Conservation (phyloP, 768 basidiomycete species). For the Pisolithus sp. region DNA sequence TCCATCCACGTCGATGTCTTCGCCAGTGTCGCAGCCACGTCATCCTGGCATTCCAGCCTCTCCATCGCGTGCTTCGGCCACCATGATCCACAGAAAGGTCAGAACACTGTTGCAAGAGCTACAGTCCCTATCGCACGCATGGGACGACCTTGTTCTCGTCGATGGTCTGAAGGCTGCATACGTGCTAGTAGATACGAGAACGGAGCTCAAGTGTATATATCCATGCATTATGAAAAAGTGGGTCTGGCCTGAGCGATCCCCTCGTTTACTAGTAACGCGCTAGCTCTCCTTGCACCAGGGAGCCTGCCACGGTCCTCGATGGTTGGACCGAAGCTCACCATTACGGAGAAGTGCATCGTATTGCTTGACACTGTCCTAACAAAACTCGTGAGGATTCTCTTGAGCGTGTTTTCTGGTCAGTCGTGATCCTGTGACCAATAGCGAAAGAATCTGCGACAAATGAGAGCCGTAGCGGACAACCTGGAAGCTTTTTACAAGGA, state of each 20-base stretch:
- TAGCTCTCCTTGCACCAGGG: slow-evolving; percentile 46
- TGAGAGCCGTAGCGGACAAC: slow-evolving; percentile 57
- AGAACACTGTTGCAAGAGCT: too few species aligned
- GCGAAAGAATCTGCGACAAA: slow-evolving; percentile 66
- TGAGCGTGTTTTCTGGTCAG: neutral
- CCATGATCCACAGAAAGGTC: too few species aligned
- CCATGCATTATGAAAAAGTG: neutral
- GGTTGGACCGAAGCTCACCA: slow-evolving; percentile 56
- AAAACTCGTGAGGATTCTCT: too few species aligned
- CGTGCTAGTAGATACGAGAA: too few species aligned
- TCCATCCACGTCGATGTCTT: too few species aligned
- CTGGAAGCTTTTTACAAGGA: slow-evolving; percentile 62
- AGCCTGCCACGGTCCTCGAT: slow-evolving; percentile 51
- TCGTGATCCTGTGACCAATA: slow-evolving; percentile 20
- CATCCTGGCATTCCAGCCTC: too few species aligned
- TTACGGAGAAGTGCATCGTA: slow-evolving; percentile 61
- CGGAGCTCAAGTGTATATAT: too few species aligned
- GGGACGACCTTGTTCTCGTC: too few species aligned
- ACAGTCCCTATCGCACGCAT: too few species aligned
- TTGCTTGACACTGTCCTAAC: slow-evolving; percentile 56
- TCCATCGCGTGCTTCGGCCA: too few species aligned
- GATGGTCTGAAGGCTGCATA: too few species aligned
- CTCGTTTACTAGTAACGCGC: slow-evolving; percentile 46
- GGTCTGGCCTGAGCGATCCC: neutral
- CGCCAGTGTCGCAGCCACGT: too few species aligned